Base-by-base conservation (phyloP, 768 basidiomycete species). In the Lanmaoa rubissima region DNA sequence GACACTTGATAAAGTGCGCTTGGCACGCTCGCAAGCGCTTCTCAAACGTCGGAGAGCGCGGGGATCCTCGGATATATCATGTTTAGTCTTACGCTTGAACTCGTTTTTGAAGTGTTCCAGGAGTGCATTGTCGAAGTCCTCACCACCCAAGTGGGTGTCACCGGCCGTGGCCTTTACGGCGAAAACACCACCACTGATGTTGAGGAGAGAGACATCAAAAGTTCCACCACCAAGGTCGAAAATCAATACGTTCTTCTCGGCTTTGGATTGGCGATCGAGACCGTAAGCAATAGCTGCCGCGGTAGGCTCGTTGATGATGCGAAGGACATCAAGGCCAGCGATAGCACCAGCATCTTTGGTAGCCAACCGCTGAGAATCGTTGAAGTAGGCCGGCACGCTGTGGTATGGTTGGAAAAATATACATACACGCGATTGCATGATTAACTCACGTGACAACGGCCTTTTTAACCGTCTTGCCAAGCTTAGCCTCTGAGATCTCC, bases 271-370 rank as follows among this genome's bases (percentile, higher is more conserved):
- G 71, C 91, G 89, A 75, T 98, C 97, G 54, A 92, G 88, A 82
- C 97, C 97, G 74, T 98, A 98, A 49, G 97, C 97, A 65, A 99
- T 98, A 71, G 97, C 97, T 56, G 97, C 97, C 50, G 97, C 97
- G 53, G 97, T 99, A 61, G 97, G 97, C 81, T 99, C 97, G 79
- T 99, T 99, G 82, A 99, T 99, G 82, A 99, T 99, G 79, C 97
- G 96, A 77, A 99, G 92, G 67, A 99, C 94, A 72, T 99, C 95
- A 61, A 99, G 92, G 61, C 97, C 97, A 69, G 97, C 85, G 65
- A 99, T 99, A 66, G 91, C 83, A 76, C 97, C 97, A 61, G 97
- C 97, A 76, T 99, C 97, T 79, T 98, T 98, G 74, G 97, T 98
- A 50, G 97, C 96, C 61, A 97, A 82, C 80, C 97, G 94, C 74